Base-by-base conservation (phyloP, 257 asterid species). In the Scutellaria baicalensis region DNA sequence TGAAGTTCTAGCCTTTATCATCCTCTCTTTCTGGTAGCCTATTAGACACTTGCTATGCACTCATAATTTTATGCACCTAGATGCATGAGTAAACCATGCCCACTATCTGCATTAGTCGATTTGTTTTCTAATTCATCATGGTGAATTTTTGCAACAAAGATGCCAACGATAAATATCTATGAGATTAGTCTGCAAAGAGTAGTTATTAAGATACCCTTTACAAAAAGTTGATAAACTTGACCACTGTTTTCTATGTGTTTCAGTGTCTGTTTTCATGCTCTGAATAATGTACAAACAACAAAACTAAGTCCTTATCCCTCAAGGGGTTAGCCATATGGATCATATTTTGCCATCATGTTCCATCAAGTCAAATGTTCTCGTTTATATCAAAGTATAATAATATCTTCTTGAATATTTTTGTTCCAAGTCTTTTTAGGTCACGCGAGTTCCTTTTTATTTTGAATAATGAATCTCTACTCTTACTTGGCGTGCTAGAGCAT, bases 1-100 rank as follows among this genome's bases (percentile, higher is more conserved):
- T 93, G 38, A 73, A 75, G 43, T 75, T 54, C 59, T 69, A 6
- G 63, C 36, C 45, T 7, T 11, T 35, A 8, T 4, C 42, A 6
- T 6, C 14, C 40, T 60, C 35, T 62, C 45, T 59, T 5, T 59
- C 70, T 52, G 47, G 60, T 33, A 77, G 72, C 17, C 33, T 58
- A 10, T 52, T 48, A 21, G 10, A 39, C 9, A 20, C 54, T 48
- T 67, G 59, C 9, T 20, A 12, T 48, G 9, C 61, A 43, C 16
- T 38, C 72, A 57, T 59, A 44, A 48, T 70, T n/a, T n/a, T 44
- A 40, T 75, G 51, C 60, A 45, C 69, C 74, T 36, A 54, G 11
- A 55, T 38, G 56, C 68, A 16, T 70, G 76, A 6, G 6, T 13
- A 35, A 43, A 59, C 59, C 68, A 5, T 8, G 43, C 58, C 16